phyloP scores from a whole-genome alignment of 495 filamentous ascomycete genomes.

The Aspergillus indologenus region DNA sequence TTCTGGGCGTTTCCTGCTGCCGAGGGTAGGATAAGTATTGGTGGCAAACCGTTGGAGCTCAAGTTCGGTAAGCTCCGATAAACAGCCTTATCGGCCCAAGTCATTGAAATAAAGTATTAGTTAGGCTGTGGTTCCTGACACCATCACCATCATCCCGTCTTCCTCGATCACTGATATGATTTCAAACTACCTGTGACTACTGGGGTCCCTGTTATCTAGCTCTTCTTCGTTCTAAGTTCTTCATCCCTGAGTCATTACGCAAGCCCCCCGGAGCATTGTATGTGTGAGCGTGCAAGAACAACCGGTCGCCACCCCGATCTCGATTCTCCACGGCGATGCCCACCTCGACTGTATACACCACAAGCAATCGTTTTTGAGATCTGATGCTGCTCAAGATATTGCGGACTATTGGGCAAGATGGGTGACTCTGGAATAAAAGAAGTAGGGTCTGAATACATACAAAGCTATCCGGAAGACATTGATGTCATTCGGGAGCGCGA shows the following conservation, averaged over 20 bases:
- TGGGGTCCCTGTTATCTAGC: too few species aligned
- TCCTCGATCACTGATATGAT: background rate
- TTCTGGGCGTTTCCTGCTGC: too few species aligned
- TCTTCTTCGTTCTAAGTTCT: too few species aligned
- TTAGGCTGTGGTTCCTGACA: background rate
- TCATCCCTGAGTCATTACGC: background rate
- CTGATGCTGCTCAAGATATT: background rate
- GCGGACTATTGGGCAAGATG: conserved; percentile 12
- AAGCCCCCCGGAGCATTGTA: background rate
- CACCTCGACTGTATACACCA: background rate
- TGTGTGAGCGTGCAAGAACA: background rate
- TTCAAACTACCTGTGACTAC: background rate
- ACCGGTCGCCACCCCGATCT: background rate
- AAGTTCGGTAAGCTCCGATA: conserved; percentile 17
- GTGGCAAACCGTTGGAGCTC: conserved; percentile 1
- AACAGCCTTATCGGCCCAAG: conserved; percentile 1
- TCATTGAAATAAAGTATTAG: background rate
- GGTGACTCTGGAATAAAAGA: conserved; percentile 3
- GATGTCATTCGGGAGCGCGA: conserved; percentile 67
- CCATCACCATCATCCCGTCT: background rate
- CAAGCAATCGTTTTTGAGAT: background rate
- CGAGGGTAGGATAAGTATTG: background rate
- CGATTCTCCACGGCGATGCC: background rate
- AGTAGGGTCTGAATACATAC: conserved; percentile 17
- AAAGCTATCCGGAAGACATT: conserved; percentile 61